Evolutionary conservation across 371 early-diverging fungal genomes (phyloP).

Genomic region (Fennellomyces sp.): DNA sequence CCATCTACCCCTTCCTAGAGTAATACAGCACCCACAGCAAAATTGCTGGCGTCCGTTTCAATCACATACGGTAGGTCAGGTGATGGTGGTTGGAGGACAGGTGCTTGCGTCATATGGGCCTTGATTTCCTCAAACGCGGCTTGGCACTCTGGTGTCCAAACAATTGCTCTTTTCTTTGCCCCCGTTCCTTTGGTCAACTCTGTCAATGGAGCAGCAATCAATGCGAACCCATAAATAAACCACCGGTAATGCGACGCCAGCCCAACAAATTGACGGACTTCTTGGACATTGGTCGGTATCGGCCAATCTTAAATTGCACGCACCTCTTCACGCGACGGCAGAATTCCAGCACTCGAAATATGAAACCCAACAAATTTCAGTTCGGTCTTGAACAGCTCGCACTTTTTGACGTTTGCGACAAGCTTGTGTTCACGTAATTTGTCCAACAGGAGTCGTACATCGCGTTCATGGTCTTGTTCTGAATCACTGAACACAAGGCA

Average conservation of each 20-base stretch:
- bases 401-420: slow-evolving; percentile 51
- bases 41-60: background rate
- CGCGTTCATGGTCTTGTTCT: slow-evolving; percentile 15
- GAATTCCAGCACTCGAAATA: slow-evolving; percentile 29
- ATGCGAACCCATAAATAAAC: slow-evolving; percentile 29
- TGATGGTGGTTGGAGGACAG: background rate
- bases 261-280: slow-evolving; percentile 36
- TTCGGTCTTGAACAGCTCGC: slow-evolving; percentile 33
- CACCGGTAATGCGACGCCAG: slow-evolving; percentile 30
- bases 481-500: slow-evolving; percentile 13
- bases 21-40: slow-evolving; percentile 31
- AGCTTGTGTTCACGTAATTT: slow-evolving; percentile 33
- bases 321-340: slow-evolving; percentile 23
- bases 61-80: background rate
- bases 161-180: too few relatives aligned
- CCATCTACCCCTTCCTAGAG: slow-evolving; percentile 21
- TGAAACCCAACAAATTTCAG: slow-evolving; percentile 48
- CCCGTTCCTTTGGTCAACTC: too few relatives aligned
- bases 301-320: slow-evolving; percentile 35
- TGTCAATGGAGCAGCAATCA: too few relatives aligned
- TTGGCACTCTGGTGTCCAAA: too few relatives aligned
- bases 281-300: slow-evolving; percentile 29
- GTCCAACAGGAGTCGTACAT: slow-evolving; percentile 30
- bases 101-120: too few relatives aligned
- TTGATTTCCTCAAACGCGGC: too few relatives aligned